Percentiles rank a stretch among this genome's conserved stretches.
Conservation (phyloP, 2,329 filamentous ascomycete species). For the Aspergillus glaucus region DNA sequence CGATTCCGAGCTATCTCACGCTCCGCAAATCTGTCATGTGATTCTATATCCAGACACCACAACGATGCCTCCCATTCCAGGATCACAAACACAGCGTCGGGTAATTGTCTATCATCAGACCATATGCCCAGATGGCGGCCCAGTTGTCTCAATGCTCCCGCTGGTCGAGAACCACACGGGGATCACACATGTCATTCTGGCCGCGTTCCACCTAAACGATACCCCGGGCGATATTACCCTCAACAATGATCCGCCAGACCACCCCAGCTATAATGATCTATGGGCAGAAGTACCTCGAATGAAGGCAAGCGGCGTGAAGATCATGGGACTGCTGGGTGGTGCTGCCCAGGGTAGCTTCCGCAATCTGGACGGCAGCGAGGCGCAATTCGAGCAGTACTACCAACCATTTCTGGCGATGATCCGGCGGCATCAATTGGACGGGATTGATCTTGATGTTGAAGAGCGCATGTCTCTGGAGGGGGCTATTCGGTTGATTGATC, state of each 20-base stretch:
- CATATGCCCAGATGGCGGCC: conserved; percentile 48
- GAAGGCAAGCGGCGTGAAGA: conserved; percentile 67
- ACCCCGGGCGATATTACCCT: conserved; percentile 63
- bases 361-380: conserved; percentile 51
- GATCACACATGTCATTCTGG: conserved; percentile 76
- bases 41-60: not conserved
- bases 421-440: conserved; percentile 56
- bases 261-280: conserved; percentile 61
- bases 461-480: conserved; percentile 65
- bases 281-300: conserved; percentile 73
- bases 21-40: too few species aligned
- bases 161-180: conserved; percentile 54
- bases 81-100: conserved; percentile 24
- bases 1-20: too few species aligned
- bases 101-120: conserved; percentile 58
- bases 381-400: conserved; percentile 69
- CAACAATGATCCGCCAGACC: conserved; percentile 69
- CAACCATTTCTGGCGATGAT: conserved; percentile 61
- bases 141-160: conserved; percentile 57
- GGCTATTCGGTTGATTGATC: conserved; percentile 60
- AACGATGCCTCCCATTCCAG: conserved; percentile 35
- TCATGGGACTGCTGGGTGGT: conserved; percentile 82
- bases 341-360: conserved; percentile 70
- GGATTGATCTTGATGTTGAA: conserved; percentile 74
- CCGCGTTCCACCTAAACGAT: conserved; percentile 75